These are phyloP conservation scores for Cenchrus americanus DNA, from an alignment of 176 grass and related monocot species.

Conservation along the genomic window DNA sequence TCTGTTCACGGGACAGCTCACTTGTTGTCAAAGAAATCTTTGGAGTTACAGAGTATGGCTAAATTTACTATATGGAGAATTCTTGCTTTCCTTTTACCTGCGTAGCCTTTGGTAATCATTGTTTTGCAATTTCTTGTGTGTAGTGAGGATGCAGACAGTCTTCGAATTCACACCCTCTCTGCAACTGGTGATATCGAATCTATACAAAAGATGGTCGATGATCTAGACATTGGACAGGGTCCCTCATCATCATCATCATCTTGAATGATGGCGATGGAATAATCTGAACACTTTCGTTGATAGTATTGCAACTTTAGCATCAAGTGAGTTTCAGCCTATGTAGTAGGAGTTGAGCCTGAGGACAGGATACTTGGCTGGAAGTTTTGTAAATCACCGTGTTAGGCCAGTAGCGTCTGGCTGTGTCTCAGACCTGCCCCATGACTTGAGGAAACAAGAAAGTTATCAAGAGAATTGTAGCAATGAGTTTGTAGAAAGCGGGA, in stretches of 20 bases:
- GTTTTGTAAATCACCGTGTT: slow-evolving; percentile 48
- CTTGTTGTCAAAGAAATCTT: slow-evolving; percentile 94
- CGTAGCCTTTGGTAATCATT: slow-evolving; percentile 8
- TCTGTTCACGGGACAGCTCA: slow-evolving; percentile 78
- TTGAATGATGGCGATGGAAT: slow-evolving; percentile 36
- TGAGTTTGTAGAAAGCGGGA: slow-evolving; percentile 39
- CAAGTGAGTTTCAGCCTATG: slow-evolving; percentile 4
- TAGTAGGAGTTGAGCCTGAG: slow-evolving; percentile 10
- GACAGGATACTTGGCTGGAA: slow-evolving; percentile 28
- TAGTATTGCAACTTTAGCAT: slow-evolving; percentile 32
- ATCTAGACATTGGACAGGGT: slow-evolving; percentile 50
- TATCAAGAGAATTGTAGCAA: slow-evolving; percentile 7
- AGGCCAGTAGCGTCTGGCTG: slow-evolving; percentile 30
- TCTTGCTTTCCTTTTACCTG: slow-evolving; percentile 20
- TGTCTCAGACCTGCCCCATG: slow-evolving; percentile 12
- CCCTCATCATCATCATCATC: slow-evolving; percentile 20
- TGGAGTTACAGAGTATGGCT: slow-evolving; percentile 91
- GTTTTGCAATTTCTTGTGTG: slow-evolving; percentile 33
- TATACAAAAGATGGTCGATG: slow-evolving; percentile 73
- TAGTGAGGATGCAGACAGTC: slow-evolving; percentile 90
- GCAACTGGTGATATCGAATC: slow-evolving; percentile 76
- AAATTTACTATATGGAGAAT: slow-evolving; percentile 8
- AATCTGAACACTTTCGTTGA: not conserved
- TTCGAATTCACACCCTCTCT: slow-evolving; percentile 67
- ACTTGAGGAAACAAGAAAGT: slow-evolving; percentile 18